Evolutionary conservation across 495 filamentous ascomycete species (phyloP).

Genomic region (Penicillium cataractarum): DNA sequence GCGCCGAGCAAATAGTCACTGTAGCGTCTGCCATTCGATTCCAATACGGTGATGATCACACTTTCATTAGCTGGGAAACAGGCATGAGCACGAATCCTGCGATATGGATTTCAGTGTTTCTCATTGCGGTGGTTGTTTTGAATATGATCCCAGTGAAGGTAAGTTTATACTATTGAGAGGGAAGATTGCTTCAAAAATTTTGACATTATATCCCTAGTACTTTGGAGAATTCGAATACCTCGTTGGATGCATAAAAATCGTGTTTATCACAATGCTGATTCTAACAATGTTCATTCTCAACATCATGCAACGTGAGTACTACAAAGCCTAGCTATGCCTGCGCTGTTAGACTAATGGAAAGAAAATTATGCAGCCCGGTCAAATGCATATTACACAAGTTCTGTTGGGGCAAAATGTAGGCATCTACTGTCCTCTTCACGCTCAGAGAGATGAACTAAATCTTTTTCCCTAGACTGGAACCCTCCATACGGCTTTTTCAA

Average conservation of each 20-base stretch:
- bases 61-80: neutral
- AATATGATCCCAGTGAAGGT: neutral
- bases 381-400: neutral
- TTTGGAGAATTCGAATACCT: neutral
- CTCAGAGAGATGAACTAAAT: neutral
- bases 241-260: neutral
- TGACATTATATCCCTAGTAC: neutral
- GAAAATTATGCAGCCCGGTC: neutral
- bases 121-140: neutral
- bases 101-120: neutral
- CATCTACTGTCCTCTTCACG: neutral
- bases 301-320: neutral
- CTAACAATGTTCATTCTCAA: neutral
- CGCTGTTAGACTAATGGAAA: neutral
- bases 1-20: neutral
- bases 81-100: neutral
- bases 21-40: neutral
- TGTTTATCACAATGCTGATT: neutral
- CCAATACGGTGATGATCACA: neutral
- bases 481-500: neutral
- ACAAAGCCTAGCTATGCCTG: neutral
- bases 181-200: neutral
- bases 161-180: neutral
- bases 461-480: neutral
- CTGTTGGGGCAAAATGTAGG: neutral